Evolutionary conservation across 1,139 yeast genomes (phyloP), one percentile per base, ranked within the genome.

Genomic region (Suhomyces maxii): DNA sequence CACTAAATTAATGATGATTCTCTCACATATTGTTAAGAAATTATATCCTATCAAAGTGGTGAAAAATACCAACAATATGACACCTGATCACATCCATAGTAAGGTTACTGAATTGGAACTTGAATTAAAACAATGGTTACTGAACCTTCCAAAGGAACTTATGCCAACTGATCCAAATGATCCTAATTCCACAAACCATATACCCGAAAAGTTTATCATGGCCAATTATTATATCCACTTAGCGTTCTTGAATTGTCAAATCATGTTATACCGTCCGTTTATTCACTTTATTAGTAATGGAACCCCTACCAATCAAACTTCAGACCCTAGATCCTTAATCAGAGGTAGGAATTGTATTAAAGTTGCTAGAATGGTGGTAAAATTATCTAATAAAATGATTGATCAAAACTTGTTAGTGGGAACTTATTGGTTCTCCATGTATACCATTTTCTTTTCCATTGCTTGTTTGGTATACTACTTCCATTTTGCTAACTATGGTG

Each of bases 381-480:
- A 86, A 55, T 65, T 89, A 49, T 93, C 96, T 0, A 84, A 87
- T 60, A 93, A 87, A 55, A 82, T 90, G 88, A 82, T 87, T 51
- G 81, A 82, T 52, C 83, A 83, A 51, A 78, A 86, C 50, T 76
- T 89, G 59, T 71, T 90, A 46, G 82, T 87, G 51, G 97, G 97
- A 1, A 88, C 96, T 2, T 90, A 90, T 63, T 89, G 97, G 97
- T 90, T 89, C 61, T 85, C 95, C 12, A 86, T 87, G 65, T 90
- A 90, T 63, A 89, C 97, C 0, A 86, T 90, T n/a, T 90, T 90
- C 63, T 90, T 89, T 62, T 84, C 96, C 3, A 90, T 90, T 46
- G 96, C 97, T 0, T 88, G 96, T 56, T 73, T 90, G 57, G 83
- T 89, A 8, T 90, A 86, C 59, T 90, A 89, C 61, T 87, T 84